Evolutionary conservation across 305 asterid species (phyloP).

Genomic region (Fraxinus nigra): DNA sequence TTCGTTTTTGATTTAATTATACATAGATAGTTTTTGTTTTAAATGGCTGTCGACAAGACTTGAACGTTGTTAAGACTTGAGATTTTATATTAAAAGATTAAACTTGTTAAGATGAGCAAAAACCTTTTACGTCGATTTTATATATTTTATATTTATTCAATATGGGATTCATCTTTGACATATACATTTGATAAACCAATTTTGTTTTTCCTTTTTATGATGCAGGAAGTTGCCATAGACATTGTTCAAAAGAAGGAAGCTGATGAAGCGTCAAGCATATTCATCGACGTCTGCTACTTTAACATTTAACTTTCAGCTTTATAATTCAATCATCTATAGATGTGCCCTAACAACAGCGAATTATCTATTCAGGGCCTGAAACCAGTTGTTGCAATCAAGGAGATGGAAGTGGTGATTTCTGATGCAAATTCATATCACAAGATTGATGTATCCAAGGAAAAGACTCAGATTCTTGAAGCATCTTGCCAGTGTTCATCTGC

Average conservation of each 20-base stretch:
- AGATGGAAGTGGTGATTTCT: not conserved
- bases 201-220: not conserved
- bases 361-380: slow-evolving; percentile 35
- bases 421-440: not conserved
- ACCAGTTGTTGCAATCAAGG: not conserved
- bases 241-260: slow-evolving; percentile 50
- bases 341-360: not conserved
- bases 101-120: not conserved
- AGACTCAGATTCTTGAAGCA: slow-evolving; percentile 24
- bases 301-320: not conserved
- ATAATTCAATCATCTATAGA: not conserved
- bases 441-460: not conserved
- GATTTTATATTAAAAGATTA: not conserved
- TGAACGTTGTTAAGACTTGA: not conserved
- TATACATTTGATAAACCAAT: not conserved
- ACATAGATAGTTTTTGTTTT: not conserved
- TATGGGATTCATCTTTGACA: not conserved
- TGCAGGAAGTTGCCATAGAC: slow-evolving; percentile 74
- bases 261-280: slow-evolving; percentile 39
- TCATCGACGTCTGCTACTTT: slow-evolving; percentile 10
- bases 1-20: not conserved
- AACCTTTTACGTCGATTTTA: not conserved
- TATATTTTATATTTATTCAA: not conserved
- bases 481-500: slow-evolving; percentile 51
- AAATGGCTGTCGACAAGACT: not conserved